Evolutionary conservation across 371 early-diverging fungal species (phyloP), one percentile per base, ranked within the genome.

Genomic region (Conidiobolus incongruus): DNA sequence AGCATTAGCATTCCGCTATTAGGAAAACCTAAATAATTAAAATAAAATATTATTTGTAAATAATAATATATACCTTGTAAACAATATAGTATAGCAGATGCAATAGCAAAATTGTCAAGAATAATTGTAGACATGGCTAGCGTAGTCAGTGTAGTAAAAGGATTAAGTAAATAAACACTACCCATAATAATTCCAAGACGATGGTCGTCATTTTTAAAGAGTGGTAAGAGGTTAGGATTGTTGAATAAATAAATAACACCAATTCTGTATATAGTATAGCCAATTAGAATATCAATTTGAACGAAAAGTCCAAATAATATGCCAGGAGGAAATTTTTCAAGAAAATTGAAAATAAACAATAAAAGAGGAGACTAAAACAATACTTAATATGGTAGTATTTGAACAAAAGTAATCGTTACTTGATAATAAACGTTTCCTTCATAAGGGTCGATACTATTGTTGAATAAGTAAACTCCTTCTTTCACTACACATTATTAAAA

Each of bases 391-490:
- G 39, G 45, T 15, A 29, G 16, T 26, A 47, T 36, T 24, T 6
- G 7, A 20, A 36, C 4, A 38, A 39, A 29, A 31, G 8, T 20
- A 21, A 32, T 35, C 2, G 26, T 8, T 54, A 82, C 85, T 61
- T 88, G 90, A 55, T 88, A 85, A 50, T 73, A 82, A 12, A 78
- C 61, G 28, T 79, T 84, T 13, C 87, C 88, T 52, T 85, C 84
- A 55, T 86, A 93, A 8, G 89, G 87, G 22, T 82, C 69, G 0
- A 91, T 65, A 31, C 69, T 74, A 47, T 72, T 65, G 15, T 66
- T 52, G 45, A 70, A 81, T 29, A 91, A 62, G 54, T 65, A 78
- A n/a, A 88, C 61, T 24, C 90, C 91, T 62, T 91, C 94, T 15
- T 70, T 68, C 26, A 90, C 82, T 81, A 57, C 22, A 12, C 16